These are phyloP conservation scores for Ophiosphaerella narmari DNA, from an alignment of 2,329 filamentous ascomycete genomes.

Conservation along the genomic window DNA sequence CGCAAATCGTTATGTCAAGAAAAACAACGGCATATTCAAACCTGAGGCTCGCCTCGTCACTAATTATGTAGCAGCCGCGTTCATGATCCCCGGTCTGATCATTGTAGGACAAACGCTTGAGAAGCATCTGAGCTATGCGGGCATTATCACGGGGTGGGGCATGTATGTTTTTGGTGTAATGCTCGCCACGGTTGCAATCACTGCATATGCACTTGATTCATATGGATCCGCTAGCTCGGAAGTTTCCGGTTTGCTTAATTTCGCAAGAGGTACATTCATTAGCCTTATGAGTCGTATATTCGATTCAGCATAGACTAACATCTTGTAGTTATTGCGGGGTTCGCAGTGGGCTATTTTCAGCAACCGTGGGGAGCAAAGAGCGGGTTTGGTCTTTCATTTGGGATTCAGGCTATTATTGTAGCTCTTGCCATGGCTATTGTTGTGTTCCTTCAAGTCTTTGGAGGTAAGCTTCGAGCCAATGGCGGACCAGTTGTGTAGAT, in stretches of 20 bases:
- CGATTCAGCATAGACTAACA: too few relatives aligned
- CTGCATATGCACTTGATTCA: slow-evolving; percentile 42
- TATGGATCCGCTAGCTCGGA: slow-evolving; percentile 41
- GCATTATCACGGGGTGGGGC: slow-evolving; percentile 42
- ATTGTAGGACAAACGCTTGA: slow-evolving; percentile 41
- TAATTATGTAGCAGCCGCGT: slow-evolving; percentile 35
- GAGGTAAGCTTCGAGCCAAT: slow-evolving; percentile 29
- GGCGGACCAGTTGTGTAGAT: slow-evolving; percentile 12
- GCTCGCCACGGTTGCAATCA: slow-evolving; percentile 38
- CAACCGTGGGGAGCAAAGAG: slow-evolving; percentile 37
- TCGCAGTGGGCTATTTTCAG: slow-evolving; percentile 44
- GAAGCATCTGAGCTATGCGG: slow-evolving; percentile 38
- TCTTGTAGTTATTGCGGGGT: slow-evolving; percentile 32
- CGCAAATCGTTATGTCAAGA: slow-evolving; percentile 35
- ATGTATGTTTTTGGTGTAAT: slow-evolving; percentile 43
- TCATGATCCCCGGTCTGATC: slow-evolving; percentile 41
- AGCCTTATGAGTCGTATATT: too few relatives aligned
- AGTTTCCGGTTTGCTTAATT: slow-evolving; percentile 41
- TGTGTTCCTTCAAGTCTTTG: slow-evolving; percentile 34
- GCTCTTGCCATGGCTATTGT: slow-evolving; percentile 33
- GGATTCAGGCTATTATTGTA: slow-evolving; percentile 42
- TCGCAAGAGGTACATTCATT: slow-evolving; percentile 28
- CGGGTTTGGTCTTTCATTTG: slow-evolving; percentile 39
- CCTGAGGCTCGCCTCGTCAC: slow-evolving; percentile 42
- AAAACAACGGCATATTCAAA: slow-evolving; percentile 34